phyloP scores from a whole-genome alignment of 257 asterid genomes.

The Ocimum tenuiflorum region DNA sequence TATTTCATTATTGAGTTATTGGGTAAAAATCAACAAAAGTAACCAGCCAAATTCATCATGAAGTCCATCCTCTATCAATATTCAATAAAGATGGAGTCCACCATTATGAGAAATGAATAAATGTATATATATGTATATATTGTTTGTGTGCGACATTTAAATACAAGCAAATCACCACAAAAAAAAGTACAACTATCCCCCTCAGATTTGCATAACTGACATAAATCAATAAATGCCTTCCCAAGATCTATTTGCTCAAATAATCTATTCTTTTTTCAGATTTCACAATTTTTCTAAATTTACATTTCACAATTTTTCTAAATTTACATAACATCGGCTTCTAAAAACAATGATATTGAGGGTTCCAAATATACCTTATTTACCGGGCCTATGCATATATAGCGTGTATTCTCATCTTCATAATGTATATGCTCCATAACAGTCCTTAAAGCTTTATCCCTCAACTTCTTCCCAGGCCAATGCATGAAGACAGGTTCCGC shows the following conservation, averaged over 20 bases:
- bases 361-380: conserved; percentile 59
- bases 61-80: neutral
- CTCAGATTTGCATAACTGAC: neutral
- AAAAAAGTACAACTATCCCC: conserved; percentile 3
- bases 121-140: too few species aligned
- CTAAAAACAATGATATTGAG: neutral
- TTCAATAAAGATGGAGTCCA: neutral
- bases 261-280: too few species aligned
- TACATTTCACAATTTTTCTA: too few species aligned
- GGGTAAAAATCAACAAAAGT: conserved; percentile 8
- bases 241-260: conserved; percentile 3
- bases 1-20: neutral
- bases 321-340: neutral
- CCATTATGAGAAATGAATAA: neutral
- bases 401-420: conserved; percentile 96
- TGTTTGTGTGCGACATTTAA: too few species aligned
- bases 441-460: conserved; percentile 65
- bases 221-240: neutral
- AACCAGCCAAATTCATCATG: conserved; percentile 8
- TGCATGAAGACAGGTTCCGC: conserved; percentile 78
- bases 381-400: conserved; percentile 89
- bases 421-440: conserved; percentile 92
- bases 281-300: too few species aligned
- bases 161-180: neutral
- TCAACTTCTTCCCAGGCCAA: conserved; percentile 91